Base-by-base conservation (phyloP, 73 alveolate species). In the Paramecium biaurelia region DNA sequence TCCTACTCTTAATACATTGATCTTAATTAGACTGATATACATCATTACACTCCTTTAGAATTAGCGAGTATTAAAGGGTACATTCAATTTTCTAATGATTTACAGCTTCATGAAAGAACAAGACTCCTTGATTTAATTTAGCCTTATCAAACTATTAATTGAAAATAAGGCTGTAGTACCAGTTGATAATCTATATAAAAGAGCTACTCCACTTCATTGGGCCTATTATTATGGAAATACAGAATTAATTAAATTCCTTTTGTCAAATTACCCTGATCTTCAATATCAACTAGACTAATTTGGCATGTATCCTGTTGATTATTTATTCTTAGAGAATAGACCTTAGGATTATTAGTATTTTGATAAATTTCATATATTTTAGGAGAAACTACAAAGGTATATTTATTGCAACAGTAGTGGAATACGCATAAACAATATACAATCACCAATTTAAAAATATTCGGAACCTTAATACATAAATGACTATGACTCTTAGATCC, bases 161-260 rank as follows among this genome's bases (percentile, higher is more conserved):
- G 87, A 74, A n/a, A 30, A 74, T 23, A 41, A 41, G 14, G 87
- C 87, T 24, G 20, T 37, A 20, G 45, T 74, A 2, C 37, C 30
- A 7, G n/a, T 34, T 5, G 32, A 32, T 28, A 41, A 41, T 41
- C 10, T 21, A 32, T 12, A 34, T 74, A 26, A 63, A 63, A 1
- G 87, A 41, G 67, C 87, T 0, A 74, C 37, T 74, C 87, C 87
- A 28, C 58, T 74, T 21, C 87, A 74, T 74, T 74, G 87, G 87
- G 87, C 87, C 14, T 74, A 74, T 74, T 74, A 74, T 18, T 74
- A 74, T 74, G 87, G 87, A 37, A 74, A 74, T 37, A 12, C 37
- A 37, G 87, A 74, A n/a, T 20, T 74, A 23, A 74, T 74, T 12
- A 41, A 74, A 41, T 74, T 37, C 26, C 32, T 74, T 4, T 37